Evolutionary conservation across 2,329 filamentous ascomycete species (phyloP).

Genomic region (Hypoxylon sp.): DNA sequence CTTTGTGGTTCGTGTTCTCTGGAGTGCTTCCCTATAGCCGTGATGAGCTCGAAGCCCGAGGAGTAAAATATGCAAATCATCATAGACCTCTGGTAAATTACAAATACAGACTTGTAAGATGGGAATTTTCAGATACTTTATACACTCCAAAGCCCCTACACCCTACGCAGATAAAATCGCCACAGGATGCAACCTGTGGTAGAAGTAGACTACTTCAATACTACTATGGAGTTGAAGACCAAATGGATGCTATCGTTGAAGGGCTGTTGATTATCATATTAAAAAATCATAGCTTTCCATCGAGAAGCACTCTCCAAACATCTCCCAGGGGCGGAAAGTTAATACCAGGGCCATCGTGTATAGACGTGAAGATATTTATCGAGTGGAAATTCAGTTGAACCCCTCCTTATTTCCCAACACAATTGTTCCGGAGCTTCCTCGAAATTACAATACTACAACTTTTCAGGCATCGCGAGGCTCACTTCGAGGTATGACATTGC

Average conservation of each 20-base stretch:
- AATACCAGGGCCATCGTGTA: not conserved
- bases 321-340: not conserved
- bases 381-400: not conserved
- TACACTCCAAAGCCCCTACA: too few species aligned
- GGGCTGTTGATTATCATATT: not conserved
- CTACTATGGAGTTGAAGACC: too few species aligned
- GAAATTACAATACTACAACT: constrained; percentile 11
- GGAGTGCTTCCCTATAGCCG: too few species aligned
- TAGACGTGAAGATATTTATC: not conserved
- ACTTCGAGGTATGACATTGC: constrained; percentile 16
- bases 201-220: too few species aligned
- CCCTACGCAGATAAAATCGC: too few species aligned
- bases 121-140: too few species aligned
- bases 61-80: too few species aligned
- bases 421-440: not conserved
- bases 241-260: not conserved
- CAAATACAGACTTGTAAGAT: too few species aligned
- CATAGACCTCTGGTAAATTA: too few species aligned
- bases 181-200: too few species aligned
- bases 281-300: not conserved
- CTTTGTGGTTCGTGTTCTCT: too few species aligned
- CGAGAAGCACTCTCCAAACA: not conserved
- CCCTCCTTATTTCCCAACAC: not conserved
- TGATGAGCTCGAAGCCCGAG: too few species aligned
- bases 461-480: constrained; percentile 8